Evolutionary conservation across 805 yeast genomes (phyloP).

Genomic region (Kluyveromyces starmeri): DNA sequence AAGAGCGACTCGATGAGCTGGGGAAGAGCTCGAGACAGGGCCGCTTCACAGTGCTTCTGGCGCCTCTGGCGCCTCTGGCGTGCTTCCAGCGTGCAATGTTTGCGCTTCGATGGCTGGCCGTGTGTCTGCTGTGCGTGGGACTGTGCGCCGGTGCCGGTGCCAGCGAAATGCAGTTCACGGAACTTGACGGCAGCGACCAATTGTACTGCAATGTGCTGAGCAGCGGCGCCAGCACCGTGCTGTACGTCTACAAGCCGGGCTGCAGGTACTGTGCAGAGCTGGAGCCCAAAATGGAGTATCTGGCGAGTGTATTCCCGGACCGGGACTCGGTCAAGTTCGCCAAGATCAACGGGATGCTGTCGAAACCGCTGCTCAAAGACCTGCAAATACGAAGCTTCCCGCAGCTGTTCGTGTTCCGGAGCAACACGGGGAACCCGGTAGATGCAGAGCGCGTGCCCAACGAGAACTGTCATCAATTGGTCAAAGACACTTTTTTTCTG

Average conservation of each 20-base stretch:
- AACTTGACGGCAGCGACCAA: constrained; percentile 1
- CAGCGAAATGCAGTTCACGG: too few species aligned
- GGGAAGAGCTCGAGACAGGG: too few species aligned
- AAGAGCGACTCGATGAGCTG: too few species aligned
- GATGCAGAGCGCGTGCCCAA: neutral
- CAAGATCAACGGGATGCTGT: constrained; percentile 29
- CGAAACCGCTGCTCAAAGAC: constrained; percentile 30
- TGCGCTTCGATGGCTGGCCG: too few species aligned
- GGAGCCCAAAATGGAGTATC: constrained; percentile 37
- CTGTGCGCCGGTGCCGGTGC: too few species aligned
- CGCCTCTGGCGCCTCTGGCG: too few species aligned
- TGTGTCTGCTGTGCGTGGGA: too few species aligned
- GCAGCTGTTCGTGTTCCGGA: constrained; percentile 37
- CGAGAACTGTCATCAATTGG: neutral
- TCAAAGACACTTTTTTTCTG: neutral
- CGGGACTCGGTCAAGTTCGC: constrained; percentile 30
- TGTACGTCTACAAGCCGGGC: constrained; percentile 32
- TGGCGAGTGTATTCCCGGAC: constrained; percentile 36
- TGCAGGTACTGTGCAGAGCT: constrained; percentile 42
- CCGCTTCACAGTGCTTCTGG: too few species aligned
- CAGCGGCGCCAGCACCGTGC: constrained; percentile 5
- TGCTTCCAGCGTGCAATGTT: too few species aligned
- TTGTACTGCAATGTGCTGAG: neutral
- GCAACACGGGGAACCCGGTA: neutral
- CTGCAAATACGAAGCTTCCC: constrained; percentile 42